These are phyloP conservation scores for Xerocomellus dryophilus DNA, from an alignment of 768 basidiomycete species.

Conservation along the genomic window DNA sequence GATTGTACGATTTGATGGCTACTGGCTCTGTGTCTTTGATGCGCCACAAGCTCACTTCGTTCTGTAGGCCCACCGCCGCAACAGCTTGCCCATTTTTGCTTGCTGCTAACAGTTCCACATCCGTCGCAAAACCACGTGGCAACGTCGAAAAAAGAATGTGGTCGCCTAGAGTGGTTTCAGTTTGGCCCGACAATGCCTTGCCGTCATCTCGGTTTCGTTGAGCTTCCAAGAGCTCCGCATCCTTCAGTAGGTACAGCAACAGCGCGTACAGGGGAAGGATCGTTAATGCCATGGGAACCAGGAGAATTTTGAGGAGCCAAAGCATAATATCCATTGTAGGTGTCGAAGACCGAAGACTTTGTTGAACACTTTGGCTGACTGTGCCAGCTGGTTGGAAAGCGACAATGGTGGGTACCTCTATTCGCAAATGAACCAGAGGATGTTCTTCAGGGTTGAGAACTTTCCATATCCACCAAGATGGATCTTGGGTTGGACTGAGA, in stretches of 20 bases:
- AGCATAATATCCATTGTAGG: constrained; percentile 53
- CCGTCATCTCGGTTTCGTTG: constrained; percentile 62
- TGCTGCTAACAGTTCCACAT: constrained; percentile 76
- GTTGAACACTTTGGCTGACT: constrained; percentile 21
- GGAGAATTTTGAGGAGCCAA: constrained; percentile 81
- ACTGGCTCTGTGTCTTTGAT: constrained; percentile 41
- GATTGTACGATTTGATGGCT: constrained; percentile 45
- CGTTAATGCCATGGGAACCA: constrained; percentile 80
- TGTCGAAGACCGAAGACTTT: constrained; percentile 43
- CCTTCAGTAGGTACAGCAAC: constrained; percentile 83
- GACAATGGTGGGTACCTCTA: constrained; percentile 77
- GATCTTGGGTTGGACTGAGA: constrained; percentile 37
- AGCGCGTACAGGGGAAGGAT: constrained; percentile 71
- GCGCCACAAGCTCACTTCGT: constrained; percentile 73
- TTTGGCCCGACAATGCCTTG: constrained; percentile 32
- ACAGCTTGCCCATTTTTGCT: constrained; percentile 65
- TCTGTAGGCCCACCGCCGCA: constrained; percentile 72
- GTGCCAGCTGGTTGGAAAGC: constrained; percentile 51
- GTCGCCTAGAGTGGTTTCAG: constrained; percentile 35
- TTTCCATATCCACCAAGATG: constrained; percentile 73
- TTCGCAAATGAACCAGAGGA: constrained; percentile 67
- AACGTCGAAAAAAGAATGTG: constrained; percentile 62
- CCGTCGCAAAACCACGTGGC: constrained; percentile 77
- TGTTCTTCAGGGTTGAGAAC: constrained; percentile 68
- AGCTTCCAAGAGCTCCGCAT: constrained; percentile 86